Evolutionary conservation across 1,139 yeast genomes (phyloP), one percentile per base, ranked within the genome.

Genomic region (Kodamaea anthophila): DNA sequence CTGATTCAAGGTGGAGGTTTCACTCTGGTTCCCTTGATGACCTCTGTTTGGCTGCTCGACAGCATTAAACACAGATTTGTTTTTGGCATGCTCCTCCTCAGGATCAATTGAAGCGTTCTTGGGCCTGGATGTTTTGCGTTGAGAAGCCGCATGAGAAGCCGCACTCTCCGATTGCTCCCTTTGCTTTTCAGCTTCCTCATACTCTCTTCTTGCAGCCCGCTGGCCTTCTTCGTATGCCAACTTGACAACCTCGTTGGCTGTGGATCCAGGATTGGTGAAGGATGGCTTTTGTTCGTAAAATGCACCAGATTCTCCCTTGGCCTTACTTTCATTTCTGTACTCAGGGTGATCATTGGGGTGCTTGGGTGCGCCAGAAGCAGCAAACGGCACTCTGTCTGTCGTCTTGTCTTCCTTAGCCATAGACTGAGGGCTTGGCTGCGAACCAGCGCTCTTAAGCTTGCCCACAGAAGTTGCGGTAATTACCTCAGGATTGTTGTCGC

Each of bases 51-150:
- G 44, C 18, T 42, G 31, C n/a, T 36, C 23, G n/a, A 52, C 65
- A 31, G 58, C 58, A 42, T 37, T 58, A 10, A 15, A n/a, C 5
- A 56, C 48, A 5, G 65, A 58, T 40, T 51, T 59, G 42, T 59
- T 59, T 31, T 46, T 39, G 15, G 36, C 24, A 34, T 58, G 63
- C 26, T 49, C 54, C 18, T 46, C 43, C 9, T 36, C 33, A 9
- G 59, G 58, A 32, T 57, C 58, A 27, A 38, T 26, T 10, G 37
- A 21, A 13, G 13, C 15, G 10, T 16, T 18, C n/a, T 11, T 18
- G 5, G 24, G 18, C 9, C 25, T 16, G 16, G 30, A 9, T 21
- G 21, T 19, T 26, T 22, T 24, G 9, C 25, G 24, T 13, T 21
- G 20, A 6, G 6, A 6, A 10, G 30, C 25, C 3, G 26, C 31